Evolutionary conservation across 345 rosid species (phyloP).

Genomic region (Eucalyptus erythrocorys): DNA sequence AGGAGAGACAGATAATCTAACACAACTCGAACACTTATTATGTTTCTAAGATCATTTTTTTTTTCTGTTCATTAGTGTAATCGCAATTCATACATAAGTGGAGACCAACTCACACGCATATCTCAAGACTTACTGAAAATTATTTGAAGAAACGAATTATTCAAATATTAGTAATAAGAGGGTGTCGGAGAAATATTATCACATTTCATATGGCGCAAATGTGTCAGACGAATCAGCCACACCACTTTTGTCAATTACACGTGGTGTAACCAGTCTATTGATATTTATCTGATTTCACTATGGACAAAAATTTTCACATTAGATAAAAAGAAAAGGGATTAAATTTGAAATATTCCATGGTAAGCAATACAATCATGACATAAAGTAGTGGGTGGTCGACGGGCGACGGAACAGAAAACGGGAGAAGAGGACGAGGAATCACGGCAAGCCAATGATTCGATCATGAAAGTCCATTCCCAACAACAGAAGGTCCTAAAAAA

Average conservation of each 20-base stretch:
- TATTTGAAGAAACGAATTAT: not conserved
- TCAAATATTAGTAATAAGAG: not conserved
- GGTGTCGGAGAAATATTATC: fast-evolving
- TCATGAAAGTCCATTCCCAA: not conserved
- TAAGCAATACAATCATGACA: not conserved
- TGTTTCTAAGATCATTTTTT: not conserved
- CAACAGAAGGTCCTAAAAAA: not conserved
- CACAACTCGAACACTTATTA: not conserved
- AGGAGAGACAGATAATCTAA: not conserved
- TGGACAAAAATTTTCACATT: not conserved
- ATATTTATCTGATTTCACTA: fast-evolving
- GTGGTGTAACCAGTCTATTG: not conserved
- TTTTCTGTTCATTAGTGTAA: not conserved
- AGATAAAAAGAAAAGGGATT: not conserved
- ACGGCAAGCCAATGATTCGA: not conserved
- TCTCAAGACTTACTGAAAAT: not conserved
- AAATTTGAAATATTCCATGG: not conserved
- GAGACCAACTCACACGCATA: not conserved
- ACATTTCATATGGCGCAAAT: not conserved
- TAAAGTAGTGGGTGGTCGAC: not conserved
- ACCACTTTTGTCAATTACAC: fast-evolving
- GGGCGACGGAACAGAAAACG: not conserved
- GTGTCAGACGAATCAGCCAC: fast-evolving
- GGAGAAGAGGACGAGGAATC: not conserved
- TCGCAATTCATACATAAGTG: not conserved